phyloP scores from a whole-genome alignment of 78 protist species.

The Dictyostelium purpureum region DNA sequence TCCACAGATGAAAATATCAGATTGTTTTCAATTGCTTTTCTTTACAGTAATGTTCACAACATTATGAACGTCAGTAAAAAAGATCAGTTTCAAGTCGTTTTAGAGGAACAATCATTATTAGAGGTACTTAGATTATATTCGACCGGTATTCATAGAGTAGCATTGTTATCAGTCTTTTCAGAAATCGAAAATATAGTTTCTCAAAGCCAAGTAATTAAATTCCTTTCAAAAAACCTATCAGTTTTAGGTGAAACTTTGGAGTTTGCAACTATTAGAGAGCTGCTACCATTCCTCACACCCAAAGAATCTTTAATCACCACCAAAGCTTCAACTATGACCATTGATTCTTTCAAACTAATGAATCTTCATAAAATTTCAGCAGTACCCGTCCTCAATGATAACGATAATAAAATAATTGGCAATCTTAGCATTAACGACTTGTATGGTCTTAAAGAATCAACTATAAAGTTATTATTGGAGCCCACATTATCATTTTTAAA shows the following conservation, averaged over 20 bases:
- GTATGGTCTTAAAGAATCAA: conserved; percentile 14
- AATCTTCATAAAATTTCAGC: background rate
- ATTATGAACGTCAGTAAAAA: conserved; percentile 37
- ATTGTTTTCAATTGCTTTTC: conserved; percentile 32
- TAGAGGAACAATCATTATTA: conserved; percentile 37
- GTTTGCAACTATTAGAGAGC: background rate
- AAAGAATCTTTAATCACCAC: background rate
- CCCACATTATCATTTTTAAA: conserved; percentile 1
- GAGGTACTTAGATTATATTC: conserved; percentile 44
- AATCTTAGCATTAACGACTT: conserved; percentile 37
- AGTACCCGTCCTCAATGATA: conserved; percentile 5
- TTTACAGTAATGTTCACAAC: background rate
- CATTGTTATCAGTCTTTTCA: conserved; percentile 33
- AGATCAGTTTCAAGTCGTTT: conserved; percentile 49
- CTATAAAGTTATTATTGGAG: background rate
- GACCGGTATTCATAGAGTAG: conserved; percentile 24
- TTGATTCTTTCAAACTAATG: conserved; percentile 7
- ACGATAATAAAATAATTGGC: conserved; percentile 6
- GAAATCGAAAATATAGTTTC: conserved; percentile 35
- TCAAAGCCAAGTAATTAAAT: conserved; percentile 19
- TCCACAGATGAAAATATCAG: background rate
- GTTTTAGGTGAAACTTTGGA: background rate
- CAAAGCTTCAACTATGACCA: background rate
- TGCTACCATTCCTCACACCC: background rate
- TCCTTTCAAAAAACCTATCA: background rate